Conservation (phyloP, 352 stramenopile species). For the Pythium brassicae region DNA sequence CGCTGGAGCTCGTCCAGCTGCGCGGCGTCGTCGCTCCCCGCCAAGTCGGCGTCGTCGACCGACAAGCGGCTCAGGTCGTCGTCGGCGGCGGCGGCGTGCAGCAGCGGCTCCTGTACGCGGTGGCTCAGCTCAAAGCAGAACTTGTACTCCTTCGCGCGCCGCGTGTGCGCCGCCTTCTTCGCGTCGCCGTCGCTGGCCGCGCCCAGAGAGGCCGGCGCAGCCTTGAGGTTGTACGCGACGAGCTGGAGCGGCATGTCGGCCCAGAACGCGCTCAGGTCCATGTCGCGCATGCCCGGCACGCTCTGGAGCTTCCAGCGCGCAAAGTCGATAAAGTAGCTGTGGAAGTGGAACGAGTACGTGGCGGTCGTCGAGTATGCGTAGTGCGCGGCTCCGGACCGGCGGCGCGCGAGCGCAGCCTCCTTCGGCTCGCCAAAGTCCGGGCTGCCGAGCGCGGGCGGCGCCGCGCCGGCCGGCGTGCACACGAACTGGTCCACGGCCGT, state of each 20-base stretch:
- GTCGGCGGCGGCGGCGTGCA: too few species aligned
- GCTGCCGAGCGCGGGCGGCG: constrained; percentile 33
- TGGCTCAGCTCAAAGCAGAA: constrained; percentile 52
- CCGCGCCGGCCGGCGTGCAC: constrained; percentile 26
- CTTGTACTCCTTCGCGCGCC: constrained; percentile 42
- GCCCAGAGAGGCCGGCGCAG: background rate
- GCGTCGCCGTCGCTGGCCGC: constrained; percentile 12
- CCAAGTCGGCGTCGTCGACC: background rate
- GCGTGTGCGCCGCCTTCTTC: constrained; percentile 27
- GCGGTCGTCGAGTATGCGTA: constrained; percentile 57
- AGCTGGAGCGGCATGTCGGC: constrained; percentile 58
- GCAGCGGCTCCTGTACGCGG: constrained; percentile 15
- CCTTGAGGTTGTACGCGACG: constrained; percentile 45
- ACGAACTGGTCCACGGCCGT: constrained; percentile 68
- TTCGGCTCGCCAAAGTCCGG: constrained; percentile 51
- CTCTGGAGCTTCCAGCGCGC: constrained; percentile 44
- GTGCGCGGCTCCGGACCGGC: constrained; percentile 25
- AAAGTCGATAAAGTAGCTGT: constrained; percentile 73
- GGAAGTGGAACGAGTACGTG: constrained; percentile 74
- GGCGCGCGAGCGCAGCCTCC: constrained; percentile 23
- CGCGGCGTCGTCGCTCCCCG: background rate
- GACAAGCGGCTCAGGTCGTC: background rate
- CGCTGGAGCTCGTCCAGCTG: constrained; percentile 24
- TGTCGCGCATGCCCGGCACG: constrained; percentile 43
- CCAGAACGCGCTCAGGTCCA: constrained; percentile 46